Evolutionary conservation across 2,329 filamentous ascomycete genomes (phyloP).

Genomic region (Uncinocarpus reesii): DNA sequence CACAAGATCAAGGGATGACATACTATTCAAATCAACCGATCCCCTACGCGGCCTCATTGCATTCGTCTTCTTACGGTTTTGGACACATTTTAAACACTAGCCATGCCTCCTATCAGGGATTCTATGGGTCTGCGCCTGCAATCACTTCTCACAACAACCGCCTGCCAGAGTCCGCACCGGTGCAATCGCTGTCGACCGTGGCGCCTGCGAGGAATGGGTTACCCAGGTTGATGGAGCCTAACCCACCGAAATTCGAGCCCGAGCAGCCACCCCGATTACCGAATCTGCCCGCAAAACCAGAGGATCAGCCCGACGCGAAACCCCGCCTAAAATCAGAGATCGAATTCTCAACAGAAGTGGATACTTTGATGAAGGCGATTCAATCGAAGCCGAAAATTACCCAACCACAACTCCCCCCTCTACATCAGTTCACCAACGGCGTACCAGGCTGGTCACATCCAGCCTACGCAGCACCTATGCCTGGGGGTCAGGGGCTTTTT

Average conservation of each 20-base stretch:
- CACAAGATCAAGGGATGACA: constrained; percentile 25
- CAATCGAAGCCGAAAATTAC: constrained; percentile 50
- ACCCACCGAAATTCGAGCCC: constrained; percentile 15
- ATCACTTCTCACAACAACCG: constrained; percentile 16
- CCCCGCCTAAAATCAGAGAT: constrained; percentile 28
- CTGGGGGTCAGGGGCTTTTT: constrained; percentile 13
- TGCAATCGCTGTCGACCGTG: constrained; percentile 29
- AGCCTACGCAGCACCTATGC: constrained; percentile 12
- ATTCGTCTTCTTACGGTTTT: constrained; percentile 26
- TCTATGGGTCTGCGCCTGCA: constrained; percentile 22
- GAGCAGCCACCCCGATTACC: constrained; percentile 8
- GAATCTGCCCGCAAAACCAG: constrained; percentile 2
- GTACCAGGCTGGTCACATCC: constrained; percentile 16
- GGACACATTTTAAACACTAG: constrained; percentile 27
- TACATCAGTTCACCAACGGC: constrained; percentile 26
- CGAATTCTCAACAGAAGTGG: constrained; percentile 70
- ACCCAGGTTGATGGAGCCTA: constrained; percentile 21
- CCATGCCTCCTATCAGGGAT: constrained; percentile 28
- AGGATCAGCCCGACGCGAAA: constrained; percentile 6
- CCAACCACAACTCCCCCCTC: constrained; percentile 22
- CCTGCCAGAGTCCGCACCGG: constrained; percentile 21
- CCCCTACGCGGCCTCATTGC: constrained; percentile 30
- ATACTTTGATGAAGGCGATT: constrained; percentile 80
- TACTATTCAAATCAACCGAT: constrained; percentile 31
- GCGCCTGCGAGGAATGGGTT: constrained; percentile 32